Evolutionary conservation across 257 asterid genomes (phyloP).

Genomic region (Agastache rugosa): DNA sequence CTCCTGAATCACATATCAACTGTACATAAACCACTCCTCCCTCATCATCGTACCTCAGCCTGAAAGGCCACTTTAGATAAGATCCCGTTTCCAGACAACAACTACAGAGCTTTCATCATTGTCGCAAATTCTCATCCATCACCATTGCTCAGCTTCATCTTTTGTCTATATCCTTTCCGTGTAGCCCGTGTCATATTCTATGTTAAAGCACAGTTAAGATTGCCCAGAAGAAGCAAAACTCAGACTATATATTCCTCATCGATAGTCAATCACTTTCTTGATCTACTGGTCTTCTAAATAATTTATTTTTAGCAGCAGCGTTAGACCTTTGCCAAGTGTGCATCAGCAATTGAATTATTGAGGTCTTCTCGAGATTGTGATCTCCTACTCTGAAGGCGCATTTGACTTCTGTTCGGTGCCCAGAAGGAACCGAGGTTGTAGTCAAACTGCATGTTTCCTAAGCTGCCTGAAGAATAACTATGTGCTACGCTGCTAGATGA

Average conservation of each 20-base stretch:
- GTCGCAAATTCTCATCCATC: not conserved
- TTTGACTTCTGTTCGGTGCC: constrained; percentile 70
- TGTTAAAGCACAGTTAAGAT: not conserved
- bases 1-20: not conserved
- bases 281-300: constrained; percentile 20
- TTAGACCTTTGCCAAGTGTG: constrained; percentile 55
- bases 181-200: not conserved
- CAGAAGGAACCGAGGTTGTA: constrained; percentile 59
- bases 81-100: too few relatives aligned
- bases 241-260: not conserved
- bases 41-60: not conserved
- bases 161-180: not conserved
- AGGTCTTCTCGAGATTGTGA: constrained; percentile 97
- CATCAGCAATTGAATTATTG: constrained; percentile 63
- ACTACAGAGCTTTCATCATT: constrained; percentile 4
- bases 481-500: constrained; percentile 81
- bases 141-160: constrained; percentile 1
- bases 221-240: constrained; percentile 22
- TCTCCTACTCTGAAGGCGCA: constrained; percentile 83
- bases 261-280: constrained; percentile 9
- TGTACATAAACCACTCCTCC: constrained; percentile 23
- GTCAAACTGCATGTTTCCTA: constrained; percentile 82
- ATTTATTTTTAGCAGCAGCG: constrained; percentile 25
- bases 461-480: constrained; percentile 87
- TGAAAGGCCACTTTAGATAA: not conserved